A percentile compares a stretch with the other conserved stretches of the same genome.
Conservation (phyloP, 306 rosid species). For the Luffa acutangula region DNA sequence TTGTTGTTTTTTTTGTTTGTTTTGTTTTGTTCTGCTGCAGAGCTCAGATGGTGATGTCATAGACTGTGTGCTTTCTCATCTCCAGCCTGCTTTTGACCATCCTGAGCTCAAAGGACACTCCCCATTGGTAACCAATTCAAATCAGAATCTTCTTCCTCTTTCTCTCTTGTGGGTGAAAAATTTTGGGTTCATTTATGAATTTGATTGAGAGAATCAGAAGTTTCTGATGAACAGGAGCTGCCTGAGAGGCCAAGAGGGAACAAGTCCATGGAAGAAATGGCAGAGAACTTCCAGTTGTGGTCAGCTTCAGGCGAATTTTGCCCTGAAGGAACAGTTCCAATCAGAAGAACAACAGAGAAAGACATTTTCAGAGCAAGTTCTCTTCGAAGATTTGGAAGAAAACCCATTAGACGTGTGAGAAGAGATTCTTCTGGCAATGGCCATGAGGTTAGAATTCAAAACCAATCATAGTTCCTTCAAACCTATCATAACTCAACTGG, state of each 20-base stretch:
- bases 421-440: conserved; percentile 88
- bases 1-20: background rate
- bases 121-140: conserved; percentile 49
- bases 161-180: background rate
- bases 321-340: conserved; percentile 89
- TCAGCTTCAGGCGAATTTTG: conserved; percentile 59
- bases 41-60: conserved; percentile 74
- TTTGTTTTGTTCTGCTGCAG: conserved; percentile 2
- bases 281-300: conserved; percentile 64
- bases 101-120: conserved; percentile 61
- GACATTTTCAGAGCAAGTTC: conserved; percentile 80
- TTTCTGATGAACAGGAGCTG: conserved; percentile 44
- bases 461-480: background rate
- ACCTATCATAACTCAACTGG: too few relatives aligned
- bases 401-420: conserved; percentile 44
- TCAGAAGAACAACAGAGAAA: conserved; percentile 67
- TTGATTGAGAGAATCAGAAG: background rate
- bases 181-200: background rate
- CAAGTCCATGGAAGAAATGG: conserved; percentile 11
- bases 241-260: conserved; percentile 62
- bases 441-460: conserved; percentile 57
- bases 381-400: conserved; percentile 66
- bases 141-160: background rate
- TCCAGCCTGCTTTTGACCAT: conserved; percentile 97
- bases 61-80: conserved; percentile 76